Conservation (phyloP, 768 basidiomycete genomes). For the Coprinopsis sp. region DNA sequence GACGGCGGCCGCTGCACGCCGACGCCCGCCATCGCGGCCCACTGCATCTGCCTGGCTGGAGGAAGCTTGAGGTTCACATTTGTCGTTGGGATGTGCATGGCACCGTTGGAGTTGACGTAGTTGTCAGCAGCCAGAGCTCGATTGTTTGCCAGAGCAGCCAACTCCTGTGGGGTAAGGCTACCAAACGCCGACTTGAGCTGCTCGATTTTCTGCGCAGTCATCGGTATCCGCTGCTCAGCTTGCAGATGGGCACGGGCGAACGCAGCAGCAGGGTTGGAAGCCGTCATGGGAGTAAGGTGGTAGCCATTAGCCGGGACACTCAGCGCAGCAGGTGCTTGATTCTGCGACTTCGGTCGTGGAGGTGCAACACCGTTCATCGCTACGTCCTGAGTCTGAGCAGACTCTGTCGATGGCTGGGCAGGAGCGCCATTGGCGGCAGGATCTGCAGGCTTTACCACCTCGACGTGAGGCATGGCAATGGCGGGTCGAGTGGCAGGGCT, state of each 20-base stretch:
- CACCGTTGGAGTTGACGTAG: slow-evolving; percentile 22
- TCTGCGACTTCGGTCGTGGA: slow-evolving; percentile 43
- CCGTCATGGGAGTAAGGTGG: slow-evolving; percentile 41
- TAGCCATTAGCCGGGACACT: slow-evolving; percentile 42
- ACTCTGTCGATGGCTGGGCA: slow-evolving; percentile 22
- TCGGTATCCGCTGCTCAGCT: slow-evolving; percentile 30
- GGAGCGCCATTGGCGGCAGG: slow-evolving; percentile 32
- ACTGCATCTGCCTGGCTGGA: slow-evolving; percentile 37
- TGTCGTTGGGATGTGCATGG: slow-evolving; percentile 24
- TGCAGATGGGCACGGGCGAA: slow-evolving; percentile 26
- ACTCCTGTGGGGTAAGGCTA: slow-evolving; percentile 34
- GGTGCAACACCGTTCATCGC: slow-evolving; percentile 20
- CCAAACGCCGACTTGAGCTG: slow-evolving; percentile 54
- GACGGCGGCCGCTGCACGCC: slow-evolving; percentile 31
- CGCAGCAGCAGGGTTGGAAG: too few species aligned
- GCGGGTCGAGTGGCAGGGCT: slow-evolving; percentile 31
- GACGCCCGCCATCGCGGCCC: slow-evolving; percentile 25
- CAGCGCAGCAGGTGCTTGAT: slow-evolving; percentile 25
- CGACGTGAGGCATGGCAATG: slow-evolving; percentile 45
- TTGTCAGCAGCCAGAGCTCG: slow-evolving; percentile 17
- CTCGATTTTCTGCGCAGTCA: slow-evolving; percentile 55
- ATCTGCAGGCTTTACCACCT: slow-evolving; percentile 32
- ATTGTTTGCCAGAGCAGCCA: slow-evolving; percentile 28
- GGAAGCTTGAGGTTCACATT: slow-evolving; percentile 37
- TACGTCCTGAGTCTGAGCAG: slow-evolving; percentile 15